A percentile compares a stretch with the other conserved stretches of the same genome.
Conservation (phyloP, 176 grass and related monocot genomes). For the Carex scoparia region DNA sequence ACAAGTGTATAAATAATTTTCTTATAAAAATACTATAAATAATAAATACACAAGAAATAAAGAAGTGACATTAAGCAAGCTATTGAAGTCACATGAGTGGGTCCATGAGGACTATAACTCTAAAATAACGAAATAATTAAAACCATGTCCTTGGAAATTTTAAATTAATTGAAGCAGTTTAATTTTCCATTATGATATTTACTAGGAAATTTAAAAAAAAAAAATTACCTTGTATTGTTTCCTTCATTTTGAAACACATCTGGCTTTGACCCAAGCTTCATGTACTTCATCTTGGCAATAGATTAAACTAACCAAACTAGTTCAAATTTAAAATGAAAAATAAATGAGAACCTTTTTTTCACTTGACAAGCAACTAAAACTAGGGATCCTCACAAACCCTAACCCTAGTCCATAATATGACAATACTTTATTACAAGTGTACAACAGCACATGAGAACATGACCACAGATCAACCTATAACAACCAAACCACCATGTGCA, state of each 20-base stretch:
- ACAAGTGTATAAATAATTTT: constrained; percentile 24
- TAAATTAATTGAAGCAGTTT: background rate
- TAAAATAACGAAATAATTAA: constrained; percentile 1
- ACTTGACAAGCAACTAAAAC: constrained; percentile 15
- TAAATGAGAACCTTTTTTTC: constrained; percentile 8
- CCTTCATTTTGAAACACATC: constrained; percentile 87
- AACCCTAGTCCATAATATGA: constrained; percentile 47
- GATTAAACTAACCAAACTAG: constrained; percentile 20
- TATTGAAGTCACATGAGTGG: constrained; percentile 23
- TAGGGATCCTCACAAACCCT: constrained; percentile 28
- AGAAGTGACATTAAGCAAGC: constrained; percentile 25
- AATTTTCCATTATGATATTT: background rate
- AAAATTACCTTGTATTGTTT: constrained; percentile 58
- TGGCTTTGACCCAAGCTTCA: constrained; percentile 98
- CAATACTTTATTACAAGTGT: constrained; percentile 45
- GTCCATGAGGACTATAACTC: constrained; percentile 11
- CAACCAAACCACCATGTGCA: constrained; percentile 30
- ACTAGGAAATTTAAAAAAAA: constrained; percentile 15
- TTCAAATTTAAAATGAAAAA: constrained; percentile 5
- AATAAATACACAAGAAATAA: constrained; percentile 20
- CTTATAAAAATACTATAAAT: constrained; percentile 18
- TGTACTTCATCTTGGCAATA: constrained; percentile 77
- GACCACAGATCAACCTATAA: background rate
- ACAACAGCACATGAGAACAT: constrained; percentile 19
- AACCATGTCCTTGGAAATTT: constrained; percentile 11